phyloP scores from a whole-genome alignment of 305 asterid genomes.

The Striga hermonthica region DNA sequence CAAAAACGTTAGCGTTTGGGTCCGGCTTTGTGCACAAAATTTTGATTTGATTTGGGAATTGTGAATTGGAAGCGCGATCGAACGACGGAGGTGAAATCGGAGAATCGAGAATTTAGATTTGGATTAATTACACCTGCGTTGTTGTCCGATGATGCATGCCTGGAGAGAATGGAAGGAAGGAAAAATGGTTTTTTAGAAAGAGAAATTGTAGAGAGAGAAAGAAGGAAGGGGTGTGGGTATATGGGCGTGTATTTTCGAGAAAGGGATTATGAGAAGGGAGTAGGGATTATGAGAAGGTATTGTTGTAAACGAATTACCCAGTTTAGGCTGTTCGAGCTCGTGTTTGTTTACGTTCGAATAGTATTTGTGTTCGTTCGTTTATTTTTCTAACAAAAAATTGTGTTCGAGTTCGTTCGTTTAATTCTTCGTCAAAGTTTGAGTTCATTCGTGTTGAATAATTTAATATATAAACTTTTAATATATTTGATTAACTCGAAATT shows the following conservation, averaged over 20 bases:
- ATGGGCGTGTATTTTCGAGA: slow-evolving; percentile 27
- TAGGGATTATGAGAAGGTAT: too few species aligned
- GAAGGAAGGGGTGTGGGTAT: slow-evolving; percentile 15
- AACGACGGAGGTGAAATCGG: slow-evolving; percentile 35
- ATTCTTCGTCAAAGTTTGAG: too few species aligned
- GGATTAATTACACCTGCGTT: slow-evolving; percentile 42
- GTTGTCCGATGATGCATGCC: slow-evolving; percentile 51
- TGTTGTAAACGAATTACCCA: too few species aligned
- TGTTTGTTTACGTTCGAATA: too few species aligned
- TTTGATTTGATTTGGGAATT: slow-evolving; percentile 20
- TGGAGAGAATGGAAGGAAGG: slow-evolving; percentile 33
- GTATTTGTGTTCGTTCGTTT: too few species aligned
- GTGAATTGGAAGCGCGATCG: slow-evolving; percentile 28
- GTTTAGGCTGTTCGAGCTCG: too few species aligned
- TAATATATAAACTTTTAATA: too few species aligned
- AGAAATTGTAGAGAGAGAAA: slow-evolving; percentile 26
- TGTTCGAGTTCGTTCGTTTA: too few species aligned
- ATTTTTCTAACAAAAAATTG: too few species aligned
- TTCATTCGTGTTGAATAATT: too few species aligned
- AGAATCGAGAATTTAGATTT: slow-evolving; percentile 41
- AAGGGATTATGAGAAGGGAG: slow-evolving; percentile 29
- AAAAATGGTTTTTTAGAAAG: slow-evolving; percentile 23
- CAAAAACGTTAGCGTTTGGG: slow-evolving; percentile 50
- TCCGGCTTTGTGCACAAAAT: slow-evolving; percentile 23
- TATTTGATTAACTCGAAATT: too few species aligned